Base-by-base conservation (phyloP, 1,139 yeast species). In the Yamadazyma triangularis region DNA sequence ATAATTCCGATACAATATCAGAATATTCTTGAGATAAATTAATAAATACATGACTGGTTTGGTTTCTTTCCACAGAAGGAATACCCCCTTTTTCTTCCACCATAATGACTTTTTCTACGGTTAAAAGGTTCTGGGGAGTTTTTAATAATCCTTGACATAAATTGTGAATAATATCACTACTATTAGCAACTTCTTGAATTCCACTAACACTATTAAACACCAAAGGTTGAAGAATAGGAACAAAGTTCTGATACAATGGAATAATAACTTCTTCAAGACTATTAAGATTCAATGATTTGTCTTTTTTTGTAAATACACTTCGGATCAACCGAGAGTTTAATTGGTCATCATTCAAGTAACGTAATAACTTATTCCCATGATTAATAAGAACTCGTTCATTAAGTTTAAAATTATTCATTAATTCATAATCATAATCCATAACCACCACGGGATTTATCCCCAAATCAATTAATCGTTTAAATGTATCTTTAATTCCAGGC, bases 31-130 rank as follows among this genome's bases (percentile, higher is more conserved):
- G 97, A 6, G 79, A 73, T 28, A 91, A 58, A 49, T 91, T 91
- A 39, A 91, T 79, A 39, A 82, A 83, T 1, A 91, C 95, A 57
- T 91, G 98, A 15, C 96, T 77, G 4, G 91, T 78, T 32, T 81
- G 79, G 34, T 75, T 73, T 39, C 97, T 65, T 50, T 88, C 96
- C 21, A 79, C 65, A 0, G 94, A 82, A 0, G 97, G 97, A 8
- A 87, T 81, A 0, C 98, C 98, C 1, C 98, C 98, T 10, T 73
- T 53, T 1, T 79, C 77, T 44, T 88, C 96, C 19, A 91, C 63
- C 42, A 82, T 76, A 7, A 91, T 77, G 19, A 91, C 59, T 44
- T 91, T 91, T 41, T 91, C 97, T 20, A 91, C 71, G 1, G 80
- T 64, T 8, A 77, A 53, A n/a, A 68, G 41, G 24, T 63, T 54